Evolutionary conservation across 495 filamentous ascomycete genomes (phyloP).

Genomic region (Penicillium dipodomyicola): DNA sequence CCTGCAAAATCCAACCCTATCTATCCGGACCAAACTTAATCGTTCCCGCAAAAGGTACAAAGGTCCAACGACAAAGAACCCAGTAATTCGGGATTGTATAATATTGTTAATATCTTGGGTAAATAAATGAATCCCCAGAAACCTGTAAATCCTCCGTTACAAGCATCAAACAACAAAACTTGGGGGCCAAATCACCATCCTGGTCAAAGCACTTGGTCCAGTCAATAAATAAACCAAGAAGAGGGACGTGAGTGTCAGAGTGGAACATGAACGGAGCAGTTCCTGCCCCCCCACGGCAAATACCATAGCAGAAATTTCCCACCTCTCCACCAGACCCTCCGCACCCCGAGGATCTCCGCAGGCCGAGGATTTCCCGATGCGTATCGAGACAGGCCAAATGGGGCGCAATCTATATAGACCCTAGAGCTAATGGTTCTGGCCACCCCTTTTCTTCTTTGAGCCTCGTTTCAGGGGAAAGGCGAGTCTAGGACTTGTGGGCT

Average conservation of each 20-base stretch:
- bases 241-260: slow-evolving; percentile 1
- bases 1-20: slow-evolving; percentile 21
- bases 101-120: no score
- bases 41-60: slow-evolving; percentile 18
- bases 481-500: neutral
- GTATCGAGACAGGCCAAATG: neutral
- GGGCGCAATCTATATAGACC: neutral
- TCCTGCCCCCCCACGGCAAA: slow-evolving; percentile 12
- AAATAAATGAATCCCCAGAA: no score
- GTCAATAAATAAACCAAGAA: no score
- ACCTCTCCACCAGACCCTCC: neutral
- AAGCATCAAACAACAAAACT: no score
- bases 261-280: slow-evolving; percentile 7
- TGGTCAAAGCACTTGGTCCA: no score
- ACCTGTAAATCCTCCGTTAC: no score
- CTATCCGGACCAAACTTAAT: slow-evolving; percentile 33
- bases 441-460: neutral
- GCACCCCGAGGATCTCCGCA: neutral
- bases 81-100: slow-evolving; percentile 1
- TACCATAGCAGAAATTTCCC: slow-evolving; percentile 14
- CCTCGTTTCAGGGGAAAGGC: slow-evolving; percentile 9
- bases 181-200: no score
- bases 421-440: neutral
- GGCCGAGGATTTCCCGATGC: neutral
- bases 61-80: slow-evolving; percentile 6